Base-by-base conservation (phyloP, 257 asterid species). In the Sherardia arvensis region DNA sequence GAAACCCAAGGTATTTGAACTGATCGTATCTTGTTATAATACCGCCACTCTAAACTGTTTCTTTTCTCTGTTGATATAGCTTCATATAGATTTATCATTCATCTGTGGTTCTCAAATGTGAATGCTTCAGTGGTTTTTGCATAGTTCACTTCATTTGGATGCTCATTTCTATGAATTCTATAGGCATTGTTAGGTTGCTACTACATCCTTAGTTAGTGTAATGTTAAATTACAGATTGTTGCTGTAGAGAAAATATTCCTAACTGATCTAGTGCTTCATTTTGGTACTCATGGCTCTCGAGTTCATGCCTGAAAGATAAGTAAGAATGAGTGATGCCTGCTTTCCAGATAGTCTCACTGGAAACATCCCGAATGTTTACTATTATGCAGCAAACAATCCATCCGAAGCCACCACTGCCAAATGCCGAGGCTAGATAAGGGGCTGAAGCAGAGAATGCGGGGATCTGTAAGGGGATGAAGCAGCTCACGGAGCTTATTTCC, bases 231-330 rank as follows among this genome's bases (percentile, higher is more conserved):
- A 22, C n/a, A 8, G 8, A 5, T 43, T 29, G 27, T 57, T 23
- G 4, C 54, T 30, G 93, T 92, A 5, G 99, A 92, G 84, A 92
- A 89, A 69, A 85, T 92, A 56, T 92, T 92, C 47, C 73, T 74
- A 67, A 97, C 99, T 34, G 99, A 92, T 64, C 91, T 87, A n/a
- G 97, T 92, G 53, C 99, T 92, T 56, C 99, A 92, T 72, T 92
- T 92, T 67, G 99, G 99, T 4, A 92, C 99, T 61, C 97, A 92
- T 56, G 99, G 97, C n/a, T 92, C 99, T 92, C 5, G 99, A 92
- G 59, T 92, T 92, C 87, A 89, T 89, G 99, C 97, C 97, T 0
- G 99, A 95, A 1, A 92, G 89, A 61, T 97, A 92, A 68, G 99
- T 92, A 14, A 96, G 99, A 6, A 89, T 92, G 99, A 92, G 99